Evolutionary conservation across 1,284 basidiomycete species (phyloP), one percentile per base, ranked within the genome.

Genomic region (Pyrrhoderma lamaoense): DNA sequence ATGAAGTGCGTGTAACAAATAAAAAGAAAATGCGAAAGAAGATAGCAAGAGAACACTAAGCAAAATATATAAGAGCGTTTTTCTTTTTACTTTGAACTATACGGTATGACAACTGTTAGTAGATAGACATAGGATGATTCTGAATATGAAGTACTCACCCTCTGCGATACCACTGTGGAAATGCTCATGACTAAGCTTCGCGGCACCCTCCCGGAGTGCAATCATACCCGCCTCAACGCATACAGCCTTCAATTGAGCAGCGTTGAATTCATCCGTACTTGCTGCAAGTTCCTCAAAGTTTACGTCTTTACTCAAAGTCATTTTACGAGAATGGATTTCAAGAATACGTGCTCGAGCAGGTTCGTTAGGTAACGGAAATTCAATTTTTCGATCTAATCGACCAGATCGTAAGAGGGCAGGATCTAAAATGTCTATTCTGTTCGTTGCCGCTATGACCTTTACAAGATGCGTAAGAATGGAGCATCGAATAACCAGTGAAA

Each of bases 151-250:
- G n/a, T n/a, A 65, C 80, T 61, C 59, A 83, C 88, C 89, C 71
- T 95, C 93, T 51, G 93, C 80, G 58, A 97, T 93, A 59, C 93
- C 93, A 59, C 81, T 87, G 63, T 94, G 72, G 78, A 94, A 96
- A 66, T 96, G 92, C 67, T 97, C 93, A 61, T 96, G 93, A 23
- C 77, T 82, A 54, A 97, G 72, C 67, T 85, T 85, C n/a, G 82
- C 82, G 14, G 93, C 92, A 42, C 94, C 94, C 67, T 98, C 94
- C 58, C 95, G 74, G 43, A 99, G 71, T 16, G 95, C 89, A 63
- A 98, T 95, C 96, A 99, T 99, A 56, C 96, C 95, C 22, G 95
- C 95, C 70, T 97, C 94, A 11, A 98, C 87, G 72, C 94, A 93
- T 18, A 97, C 86, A 31, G 93, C 93, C 72, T 94, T 94, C 61